Evolutionary conservation across 192 early-diverging fungal genomes (phyloP).

Genomic region (Gonapodya sp.): DNA sequence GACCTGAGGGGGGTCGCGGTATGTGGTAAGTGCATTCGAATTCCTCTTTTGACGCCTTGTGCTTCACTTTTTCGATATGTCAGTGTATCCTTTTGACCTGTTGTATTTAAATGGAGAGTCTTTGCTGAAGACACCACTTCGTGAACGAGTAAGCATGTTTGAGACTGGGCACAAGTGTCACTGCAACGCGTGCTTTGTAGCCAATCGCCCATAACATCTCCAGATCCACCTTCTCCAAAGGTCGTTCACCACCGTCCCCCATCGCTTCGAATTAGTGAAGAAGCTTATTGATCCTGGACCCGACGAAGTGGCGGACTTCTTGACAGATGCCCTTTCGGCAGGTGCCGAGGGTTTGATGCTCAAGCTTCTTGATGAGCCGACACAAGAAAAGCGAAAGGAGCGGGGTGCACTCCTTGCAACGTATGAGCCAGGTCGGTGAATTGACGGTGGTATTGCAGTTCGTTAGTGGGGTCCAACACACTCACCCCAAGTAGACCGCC

Average conservation of each 20-base stretch:
- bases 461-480: not conserved
- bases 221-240: not conserved
- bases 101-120: not conserved
- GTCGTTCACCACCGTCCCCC: not conserved
- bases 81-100: slow-evolving; percentile 6
- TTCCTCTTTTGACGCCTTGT: not conserved
- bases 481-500: not conserved
- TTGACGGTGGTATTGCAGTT: not conserved
- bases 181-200: not conserved
- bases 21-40: not conserved
- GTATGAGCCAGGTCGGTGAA: not conserved
- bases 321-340: not conserved
- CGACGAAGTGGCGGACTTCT: not conserved
- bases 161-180: not conserved
- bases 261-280: not conserved
- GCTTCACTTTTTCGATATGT: not conserved
- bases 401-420: not conserved
- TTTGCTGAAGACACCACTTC: not conserved
- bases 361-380: slow-evolving; percentile 3
- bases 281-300: not conserved
- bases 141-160: not conserved
- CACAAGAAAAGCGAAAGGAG: not conserved
- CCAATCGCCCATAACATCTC: not conserved
- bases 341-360: slow-evolving; percentile 11
- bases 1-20: not conserved